Evolutionary conservation across 169 alveolate species (phyloP).

Genomic region (Perkinsus marinus): DNA sequence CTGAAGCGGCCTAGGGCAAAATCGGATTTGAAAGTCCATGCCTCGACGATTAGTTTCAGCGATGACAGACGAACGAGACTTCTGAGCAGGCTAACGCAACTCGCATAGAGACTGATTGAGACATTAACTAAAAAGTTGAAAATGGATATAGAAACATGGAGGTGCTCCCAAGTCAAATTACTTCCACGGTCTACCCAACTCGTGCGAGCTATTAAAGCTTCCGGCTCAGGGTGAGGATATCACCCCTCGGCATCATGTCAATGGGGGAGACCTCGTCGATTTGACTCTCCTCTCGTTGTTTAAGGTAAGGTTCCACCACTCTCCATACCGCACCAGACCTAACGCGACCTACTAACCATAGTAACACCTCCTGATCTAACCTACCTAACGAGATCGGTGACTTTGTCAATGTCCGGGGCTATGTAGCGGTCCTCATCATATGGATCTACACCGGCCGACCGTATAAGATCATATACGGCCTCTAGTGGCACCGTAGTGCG

Average conservation of each 20-base stretch:
- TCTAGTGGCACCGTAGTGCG: slow-evolving; percentile 1
- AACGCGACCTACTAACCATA: background rate
- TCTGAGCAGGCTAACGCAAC: too few species aligned
- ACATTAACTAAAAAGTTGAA: too few species aligned
- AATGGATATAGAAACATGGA: too few species aligned
- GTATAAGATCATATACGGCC: background rate
- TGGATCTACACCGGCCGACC: background rate
- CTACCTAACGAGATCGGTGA: background rate
- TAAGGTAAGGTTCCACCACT: background rate
- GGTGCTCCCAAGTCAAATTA: too few species aligned
- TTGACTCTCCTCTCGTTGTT: background rate
- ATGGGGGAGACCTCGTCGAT: background rate
- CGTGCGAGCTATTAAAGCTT: background rate
- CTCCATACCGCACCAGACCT: background rate
- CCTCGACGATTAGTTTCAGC: too few species aligned
- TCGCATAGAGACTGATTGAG: too few species aligned
- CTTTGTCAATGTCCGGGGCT: background rate
- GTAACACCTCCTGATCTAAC: background rate
- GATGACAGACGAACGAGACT: too few species aligned
- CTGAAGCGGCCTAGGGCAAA: too few species aligned
- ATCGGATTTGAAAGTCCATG: too few species aligned
- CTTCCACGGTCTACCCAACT: too few species aligned
- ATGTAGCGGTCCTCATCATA: background rate
- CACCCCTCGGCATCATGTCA: background rate
- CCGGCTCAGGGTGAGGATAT: background rate